Evolutionary conservation across 2,329 filamentous ascomycete genomes (phyloP).

Genomic region (Scedosporium boydii): DNA sequence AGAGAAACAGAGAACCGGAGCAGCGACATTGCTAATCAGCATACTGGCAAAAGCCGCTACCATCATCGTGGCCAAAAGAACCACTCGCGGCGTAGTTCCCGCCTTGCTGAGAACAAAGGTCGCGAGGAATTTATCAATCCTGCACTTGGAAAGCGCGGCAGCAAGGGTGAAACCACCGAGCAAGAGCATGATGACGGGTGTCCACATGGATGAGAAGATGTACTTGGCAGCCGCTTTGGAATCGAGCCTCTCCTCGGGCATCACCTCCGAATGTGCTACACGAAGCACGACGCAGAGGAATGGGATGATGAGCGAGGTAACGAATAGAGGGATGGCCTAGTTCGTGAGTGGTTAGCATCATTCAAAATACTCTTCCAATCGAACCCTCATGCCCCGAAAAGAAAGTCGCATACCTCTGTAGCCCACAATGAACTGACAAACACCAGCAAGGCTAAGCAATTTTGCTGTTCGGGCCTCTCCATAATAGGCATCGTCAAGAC

Average conservation of each 20-base stretch:
- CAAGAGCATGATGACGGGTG: constrained; percentile 95
- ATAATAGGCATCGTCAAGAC: constrained; percentile 74
- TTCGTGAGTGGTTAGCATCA: constrained; percentile 9
- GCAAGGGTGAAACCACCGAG: constrained; percentile 94
- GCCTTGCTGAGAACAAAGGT: constrained; percentile 95
- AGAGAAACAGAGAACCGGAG: constrained; percentile 92
- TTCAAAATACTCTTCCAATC: constrained; percentile 8
- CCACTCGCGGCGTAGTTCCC: constrained; percentile 78
- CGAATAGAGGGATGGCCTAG: constrained; percentile 89
- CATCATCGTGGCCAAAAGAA: constrained; percentile 96
- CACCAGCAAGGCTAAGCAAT: constrained; percentile 85
- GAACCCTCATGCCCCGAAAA: background rate
- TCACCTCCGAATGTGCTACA: constrained; percentile 69
- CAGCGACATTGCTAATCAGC: constrained; percentile 98
- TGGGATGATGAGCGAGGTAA: constrained; percentile 87
- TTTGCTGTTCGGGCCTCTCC: constrained; percentile 82
- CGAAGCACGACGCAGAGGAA: constrained; percentile 83
- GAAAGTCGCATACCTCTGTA: constrained; percentile 59
- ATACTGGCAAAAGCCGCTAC: constrained; percentile 96
- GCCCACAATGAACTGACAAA: constrained; percentile 95
- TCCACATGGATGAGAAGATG: constrained; percentile 97
- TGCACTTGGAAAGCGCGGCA: constrained; percentile 90
- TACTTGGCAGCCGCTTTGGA: constrained; percentile 73
- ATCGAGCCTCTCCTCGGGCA: constrained; percentile 59
- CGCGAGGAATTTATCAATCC: constrained; percentile 94